phyloP scores from a whole-genome alignment of 768 basidiomycete species.

The Kwoniella newhampshirensis region DNA sequence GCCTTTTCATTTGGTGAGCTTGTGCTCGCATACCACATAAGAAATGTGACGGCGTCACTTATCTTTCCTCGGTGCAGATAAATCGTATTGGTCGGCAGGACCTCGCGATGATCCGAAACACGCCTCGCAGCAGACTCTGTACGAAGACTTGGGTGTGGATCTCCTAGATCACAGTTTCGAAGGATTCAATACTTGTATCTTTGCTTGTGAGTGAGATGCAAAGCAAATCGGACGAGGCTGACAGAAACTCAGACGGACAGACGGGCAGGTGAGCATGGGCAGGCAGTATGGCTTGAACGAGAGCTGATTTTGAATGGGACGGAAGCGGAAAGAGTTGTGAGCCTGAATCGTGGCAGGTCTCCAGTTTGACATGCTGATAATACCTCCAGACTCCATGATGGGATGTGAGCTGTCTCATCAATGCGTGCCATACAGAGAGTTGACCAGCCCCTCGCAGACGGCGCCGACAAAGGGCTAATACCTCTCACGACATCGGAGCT shows the following conservation, averaged over 20 bases:
- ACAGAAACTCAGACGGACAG: too few species aligned
- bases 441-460: constrained; percentile 60
- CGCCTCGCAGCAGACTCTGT: constrained; percentile 91
- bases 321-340: constrained; percentile 47
- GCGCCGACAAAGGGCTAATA: constrained; percentile 94
- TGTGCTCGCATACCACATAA: too few species aligned
- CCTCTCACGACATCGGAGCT: constrained; percentile 91
- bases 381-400: constrained; percentile 56
- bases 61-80: too few species aligned
- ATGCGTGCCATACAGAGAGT: neutral
- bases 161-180: constrained; percentile 91
- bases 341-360: too few species aligned
- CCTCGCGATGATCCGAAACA: constrained; percentile 83
- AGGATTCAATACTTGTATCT: constrained; percentile 97
- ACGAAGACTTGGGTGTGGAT: constrained; percentile 90
- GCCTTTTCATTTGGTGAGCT: constrained; percentile 69
- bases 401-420: constrained; percentile 49
- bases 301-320: constrained; percentile 21
- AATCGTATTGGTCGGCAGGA: constrained; percentile 95
- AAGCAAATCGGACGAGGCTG: constrained; percentile 11
- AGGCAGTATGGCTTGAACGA: too few species aligned
- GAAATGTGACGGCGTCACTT: too few species aligned
- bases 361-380: too few species aligned
- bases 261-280: constrained; percentile 47
- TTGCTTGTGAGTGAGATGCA: constrained; percentile 78